A percentile compares a stretch with the other conserved stretches of the same genome.
These are phyloP conservation scores for Podospora appendiculata DNA, from an alignment of 495 filamentous ascomycete species.

Conservation along the genomic window DNA sequence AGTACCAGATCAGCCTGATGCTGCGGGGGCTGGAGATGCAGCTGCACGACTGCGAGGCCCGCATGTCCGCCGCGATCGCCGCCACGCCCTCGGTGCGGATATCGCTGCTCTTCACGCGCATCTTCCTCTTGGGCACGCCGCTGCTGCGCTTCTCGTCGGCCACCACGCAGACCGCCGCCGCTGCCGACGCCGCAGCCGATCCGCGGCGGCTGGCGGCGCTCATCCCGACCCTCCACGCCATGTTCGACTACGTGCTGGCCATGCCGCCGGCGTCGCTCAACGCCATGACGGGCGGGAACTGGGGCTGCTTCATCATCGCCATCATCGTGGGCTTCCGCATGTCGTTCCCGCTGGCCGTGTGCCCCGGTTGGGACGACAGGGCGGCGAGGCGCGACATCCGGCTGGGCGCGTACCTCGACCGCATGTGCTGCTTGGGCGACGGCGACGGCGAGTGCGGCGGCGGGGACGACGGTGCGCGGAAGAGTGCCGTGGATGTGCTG, in stretches of 20 bases:
- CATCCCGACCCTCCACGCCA: constrained; percentile 12
- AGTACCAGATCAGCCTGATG: constrained; percentile 31
- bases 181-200: constrained; percentile 1
- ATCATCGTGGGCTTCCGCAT: constrained; percentile 34
- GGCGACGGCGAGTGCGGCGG: background rate
- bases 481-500: constrained; percentile 17
- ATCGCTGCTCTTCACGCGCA: constrained; percentile 20
- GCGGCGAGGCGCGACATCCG: constrained; percentile 21
- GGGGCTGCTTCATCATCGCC: constrained; percentile 25
- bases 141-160: constrained; percentile 20
- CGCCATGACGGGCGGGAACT: constrained; percentile 25
- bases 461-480: background rate
- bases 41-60: constrained; percentile 27
- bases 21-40: constrained; percentile 35
- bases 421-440: constrained; percentile 11
- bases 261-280: constrained; percentile 17
- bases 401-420: constrained; percentile 22
- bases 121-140: constrained; percentile 29
- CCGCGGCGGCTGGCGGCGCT: constrained; percentile 3
- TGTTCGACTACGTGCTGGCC: constrained; percentile 22
- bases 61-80: constrained; percentile 21
- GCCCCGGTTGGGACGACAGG: constrained; percentile 29
- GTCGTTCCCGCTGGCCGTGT: constrained; percentile 28
- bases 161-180: constrained; percentile 2
- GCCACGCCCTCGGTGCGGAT: constrained; percentile 23